Conservation (phyloP, 805 yeast species). For the Candida hispaniensis region DNA sequence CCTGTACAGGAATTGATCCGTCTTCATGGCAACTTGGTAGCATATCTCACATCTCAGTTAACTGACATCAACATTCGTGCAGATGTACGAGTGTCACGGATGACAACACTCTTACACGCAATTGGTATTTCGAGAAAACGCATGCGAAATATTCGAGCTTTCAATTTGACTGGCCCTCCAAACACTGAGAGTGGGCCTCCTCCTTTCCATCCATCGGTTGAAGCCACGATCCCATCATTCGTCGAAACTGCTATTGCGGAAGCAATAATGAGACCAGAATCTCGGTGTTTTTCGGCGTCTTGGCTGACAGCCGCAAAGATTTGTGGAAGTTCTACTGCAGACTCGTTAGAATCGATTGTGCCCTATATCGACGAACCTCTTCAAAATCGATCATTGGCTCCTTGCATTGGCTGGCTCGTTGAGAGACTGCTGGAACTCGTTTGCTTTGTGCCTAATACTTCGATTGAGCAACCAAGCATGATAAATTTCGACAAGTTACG, state of each 20-base stretch:
- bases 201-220: constrained; percentile 16
- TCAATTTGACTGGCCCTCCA: constrained; percentile 20
- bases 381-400: constrained; percentile 38
- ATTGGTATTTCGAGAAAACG: constrained; percentile 54
- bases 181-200: constrained; percentile 13
- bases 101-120: constrained; percentile 57
- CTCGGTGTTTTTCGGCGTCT: constrained; percentile 52
- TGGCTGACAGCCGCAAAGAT: constrained; percentile 55
- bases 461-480: constrained; percentile 48
- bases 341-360: constrained; percentile 21
- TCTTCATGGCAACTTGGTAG: constrained; percentile 55
- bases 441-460: constrained; percentile 69
- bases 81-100: constrained; percentile 53
- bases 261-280: constrained; percentile 70
- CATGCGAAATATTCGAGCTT: constrained; percentile 48
- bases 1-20: constrained; percentile 56
- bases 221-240: constrained; percentile 56
- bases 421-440: constrained; percentile 69
- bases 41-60: constrained; percentile 53
- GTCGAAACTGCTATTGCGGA: constrained; percentile 68
- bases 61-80: constrained; percentile 48
- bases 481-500: constrained; percentile 82
- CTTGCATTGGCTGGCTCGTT: constrained; percentile 87
- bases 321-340: constrained; percentile 12
- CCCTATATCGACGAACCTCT: constrained; percentile 24